Evolutionary conservation across 441 rosid genomes (phyloP).

Genomic region (Arabidopsis hybrid): DNA sequence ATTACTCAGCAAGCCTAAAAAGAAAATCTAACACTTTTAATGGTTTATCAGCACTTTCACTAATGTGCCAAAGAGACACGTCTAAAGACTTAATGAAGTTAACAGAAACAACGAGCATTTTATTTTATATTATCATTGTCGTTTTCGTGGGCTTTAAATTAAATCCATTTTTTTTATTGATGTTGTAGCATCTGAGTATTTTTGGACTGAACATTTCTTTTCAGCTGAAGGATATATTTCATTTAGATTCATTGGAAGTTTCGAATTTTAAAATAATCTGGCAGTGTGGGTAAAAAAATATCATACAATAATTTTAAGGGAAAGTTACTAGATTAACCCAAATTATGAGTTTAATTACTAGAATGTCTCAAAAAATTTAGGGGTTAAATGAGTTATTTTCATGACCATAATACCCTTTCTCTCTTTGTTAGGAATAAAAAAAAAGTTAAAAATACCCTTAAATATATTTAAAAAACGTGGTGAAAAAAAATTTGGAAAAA

Average conservation of each 20-base stretch:
- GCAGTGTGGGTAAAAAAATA: not conserved
- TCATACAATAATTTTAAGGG: not conserved
- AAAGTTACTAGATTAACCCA: too few relatives aligned
- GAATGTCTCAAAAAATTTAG: too few relatives aligned
- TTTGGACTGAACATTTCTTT: conserved; percentile 29
- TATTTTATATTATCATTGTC: conserved; percentile 28
- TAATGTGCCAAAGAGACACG: conserved; percentile 32
- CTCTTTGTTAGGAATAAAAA: too few relatives aligned
- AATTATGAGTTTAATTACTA: too few relatives aligned
- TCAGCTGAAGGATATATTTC: not conserved
- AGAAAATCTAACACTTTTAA: conserved; percentile 13
- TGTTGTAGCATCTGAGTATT: conserved; percentile 30
- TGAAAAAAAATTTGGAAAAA: too few relatives aligned
- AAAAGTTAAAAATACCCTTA: too few relatives aligned
- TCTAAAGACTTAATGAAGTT: conserved; percentile 33
- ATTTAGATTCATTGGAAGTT: not conserved
- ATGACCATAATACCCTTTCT: too few relatives aligned
- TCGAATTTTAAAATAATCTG: not conserved
- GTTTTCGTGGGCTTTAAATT: conserved; percentile 26
- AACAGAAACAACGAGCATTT: conserved; percentile 26
- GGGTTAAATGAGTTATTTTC: too few relatives aligned
- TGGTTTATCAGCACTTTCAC: conserved; percentile 28
- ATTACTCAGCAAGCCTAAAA: conserved; percentile 31
- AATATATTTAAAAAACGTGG: too few relatives aligned
- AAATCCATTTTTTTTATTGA: not conserved